Evolutionary conservation across 768 basidiomycete genomes (phyloP).

Genomic region (Lactifluus pinguis): DNA sequence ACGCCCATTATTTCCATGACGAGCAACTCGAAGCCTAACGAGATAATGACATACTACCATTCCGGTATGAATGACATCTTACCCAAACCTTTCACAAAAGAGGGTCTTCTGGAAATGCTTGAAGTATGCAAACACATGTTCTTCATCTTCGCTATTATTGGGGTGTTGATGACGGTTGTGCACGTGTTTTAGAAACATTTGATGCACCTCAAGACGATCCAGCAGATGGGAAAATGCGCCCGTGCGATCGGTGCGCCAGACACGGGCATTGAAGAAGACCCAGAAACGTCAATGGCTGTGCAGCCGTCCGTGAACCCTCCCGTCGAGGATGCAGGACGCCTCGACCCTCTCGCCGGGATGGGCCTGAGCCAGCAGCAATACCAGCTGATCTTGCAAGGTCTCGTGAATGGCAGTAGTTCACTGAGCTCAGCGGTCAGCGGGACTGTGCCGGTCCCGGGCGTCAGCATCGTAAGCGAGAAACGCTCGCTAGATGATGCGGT

Average conservation of each 20-base stretch:
- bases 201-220: slow-evolving; percentile 21
- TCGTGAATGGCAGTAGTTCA: slow-evolving; percentile 49
- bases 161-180: background rate
- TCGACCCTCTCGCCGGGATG: slow-evolving; percentile 82
- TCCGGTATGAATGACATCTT: slow-evolving; percentile 96
- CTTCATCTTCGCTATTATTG: slow-evolving; percentile 3
- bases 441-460: slow-evolving; percentile 28
- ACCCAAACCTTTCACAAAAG: slow-evolving; percentile 95
- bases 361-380: slow-evolving; percentile 88
- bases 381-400: slow-evolving; percentile 61
- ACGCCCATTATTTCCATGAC: slow-evolving; percentile 99
- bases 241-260: slow-evolving; percentile 14
- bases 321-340: slow-evolving; percentile 22
- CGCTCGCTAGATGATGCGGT: slow-evolving; percentile 23
- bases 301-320: slow-evolving; percentile 17
- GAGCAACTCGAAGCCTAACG: slow-evolving; percentile 84
- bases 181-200: slow-evolving; percentile 19
- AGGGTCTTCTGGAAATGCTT: slow-evolving; percentile 83
- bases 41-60: slow-evolving; percentile 85
- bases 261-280: slow-evolving; percentile 30
- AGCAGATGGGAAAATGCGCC: slow-evolving; percentile 19
- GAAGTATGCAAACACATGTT: slow-evolving; percentile 43
- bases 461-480: slow-evolving; percentile 17
- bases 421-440: background rate
- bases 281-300: slow-evolving; percentile 35